A percentile compares a stretch with the other conserved stretches of the same genome.
These are phyloP conservation scores for Tolypocladium album DNA, from an alignment of 2,329 filamentous ascomycete genomes.

Conservation along the genomic window DNA sequence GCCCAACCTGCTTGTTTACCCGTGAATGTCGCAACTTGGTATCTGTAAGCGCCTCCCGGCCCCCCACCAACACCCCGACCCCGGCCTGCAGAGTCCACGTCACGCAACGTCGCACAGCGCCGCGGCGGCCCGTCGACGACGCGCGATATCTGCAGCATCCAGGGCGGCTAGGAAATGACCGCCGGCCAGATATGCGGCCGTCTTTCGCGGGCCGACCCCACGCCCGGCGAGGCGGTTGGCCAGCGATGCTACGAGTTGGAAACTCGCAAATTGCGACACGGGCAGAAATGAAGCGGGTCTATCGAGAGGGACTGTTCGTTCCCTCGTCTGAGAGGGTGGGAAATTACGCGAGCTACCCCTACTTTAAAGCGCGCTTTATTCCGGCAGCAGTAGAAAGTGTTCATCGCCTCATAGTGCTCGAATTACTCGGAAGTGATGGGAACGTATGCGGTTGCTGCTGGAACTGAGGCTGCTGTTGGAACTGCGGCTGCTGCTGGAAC, in stretches of 20 bases:
- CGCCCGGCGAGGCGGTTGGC: not conserved
- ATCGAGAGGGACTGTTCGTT: not conserved
- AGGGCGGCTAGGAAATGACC: not conserved
- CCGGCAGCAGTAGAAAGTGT: not conserved
- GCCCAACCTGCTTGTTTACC: not conserved
- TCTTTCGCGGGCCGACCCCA: not conserved
- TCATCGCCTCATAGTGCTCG: not conserved
- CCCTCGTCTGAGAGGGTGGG: not conserved
- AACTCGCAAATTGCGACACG: not conserved
- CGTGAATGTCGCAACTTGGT: not conserved
- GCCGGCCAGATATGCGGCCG: constrained; percentile 1
- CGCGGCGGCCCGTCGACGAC: not conserved
- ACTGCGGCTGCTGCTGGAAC: too few species aligned
- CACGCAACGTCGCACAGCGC: not conserved
- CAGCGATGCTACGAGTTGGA: too few species aligned
- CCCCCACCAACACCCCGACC: not conserved
- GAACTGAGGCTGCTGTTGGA: too few species aligned
- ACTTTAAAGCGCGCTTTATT: not conserved
- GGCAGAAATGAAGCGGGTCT: not conserved
- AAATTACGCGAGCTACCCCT: too few species aligned
- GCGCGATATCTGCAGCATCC: not conserved
- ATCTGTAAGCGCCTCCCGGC: not conserved
- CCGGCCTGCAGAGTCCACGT: not conserved
- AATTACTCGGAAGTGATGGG: not conserved
- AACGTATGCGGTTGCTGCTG: too few species aligned